These are phyloP conservation scores for Salix viminalis DNA, from an alignment of 345 rosid species.

Conservation along the genomic window DNA sequence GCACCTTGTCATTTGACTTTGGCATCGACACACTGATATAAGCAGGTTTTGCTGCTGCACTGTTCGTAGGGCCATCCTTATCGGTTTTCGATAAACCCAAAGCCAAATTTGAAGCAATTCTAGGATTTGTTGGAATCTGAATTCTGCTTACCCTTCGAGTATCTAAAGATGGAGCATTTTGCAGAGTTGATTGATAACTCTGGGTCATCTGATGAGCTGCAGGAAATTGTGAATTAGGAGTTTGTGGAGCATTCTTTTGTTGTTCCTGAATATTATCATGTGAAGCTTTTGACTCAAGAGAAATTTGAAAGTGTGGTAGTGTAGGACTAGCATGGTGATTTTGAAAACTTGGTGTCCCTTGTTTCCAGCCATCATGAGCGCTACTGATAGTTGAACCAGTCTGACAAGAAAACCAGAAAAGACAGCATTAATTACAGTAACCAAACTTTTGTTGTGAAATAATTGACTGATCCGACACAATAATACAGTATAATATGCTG, in stretches of 20 bases:
- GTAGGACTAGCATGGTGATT: slow-evolving; percentile 54
- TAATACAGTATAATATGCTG: not conserved
- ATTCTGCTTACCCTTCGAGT: slow-evolving; percentile 68
- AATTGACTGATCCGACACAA: not conserved
- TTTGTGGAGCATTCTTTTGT: slow-evolving; percentile 61
- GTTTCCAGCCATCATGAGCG: slow-evolving; percentile 70
- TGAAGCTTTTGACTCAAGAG: slow-evolving; percentile 51
- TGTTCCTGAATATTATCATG: slow-evolving; percentile 71
- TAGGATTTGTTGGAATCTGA: slow-evolving; percentile 97
- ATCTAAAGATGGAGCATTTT: slow-evolving; percentile 47
- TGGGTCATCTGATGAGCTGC: slow-evolving; percentile 48
- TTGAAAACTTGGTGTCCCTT: slow-evolving; percentile 51
- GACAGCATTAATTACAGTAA: slow-evolving; percentile 3
- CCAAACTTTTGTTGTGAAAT: slow-evolving; percentile 6
- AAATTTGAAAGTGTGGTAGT: slow-evolving; percentile 55
- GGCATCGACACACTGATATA: slow-evolving; percentile 72
- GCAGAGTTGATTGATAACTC: slow-evolving; percentile 48
- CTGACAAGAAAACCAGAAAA: slow-evolving; percentile 47
- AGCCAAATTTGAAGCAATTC: slow-evolving; percentile 88
- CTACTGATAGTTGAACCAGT: slow-evolving; percentile 48
- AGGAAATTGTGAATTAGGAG: slow-evolving; percentile 49
- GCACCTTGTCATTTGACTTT: slow-evolving; percentile 48
- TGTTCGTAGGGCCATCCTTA: slow-evolving; percentile 46
- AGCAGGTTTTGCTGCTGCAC: slow-evolving; percentile 63
- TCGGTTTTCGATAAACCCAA: slow-evolving; percentile 61